Evolutionary conservation across 2,329 filamentous ascomycete species (phyloP).

Genomic region (Penicillium corylophilum): DNA sequence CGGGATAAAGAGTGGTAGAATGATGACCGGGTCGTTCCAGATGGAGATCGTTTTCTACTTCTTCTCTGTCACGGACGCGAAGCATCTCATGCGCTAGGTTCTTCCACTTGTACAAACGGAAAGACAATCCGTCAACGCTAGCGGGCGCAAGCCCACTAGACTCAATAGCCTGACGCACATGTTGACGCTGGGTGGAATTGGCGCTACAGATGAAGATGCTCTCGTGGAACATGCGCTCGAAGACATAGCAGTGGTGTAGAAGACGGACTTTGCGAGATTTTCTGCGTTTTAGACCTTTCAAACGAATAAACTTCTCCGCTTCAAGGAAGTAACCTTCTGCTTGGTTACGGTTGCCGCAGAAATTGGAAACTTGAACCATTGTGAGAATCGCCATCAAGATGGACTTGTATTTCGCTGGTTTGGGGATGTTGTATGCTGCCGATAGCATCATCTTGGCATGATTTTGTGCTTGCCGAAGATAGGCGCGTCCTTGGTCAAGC

Average conservation of each 20-base stretch:
- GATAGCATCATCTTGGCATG: constrained; percentile 36
- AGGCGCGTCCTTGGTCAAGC: constrained; percentile 33
- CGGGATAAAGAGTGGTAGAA: constrained; percentile 44
- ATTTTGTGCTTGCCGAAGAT: constrained; percentile 32
- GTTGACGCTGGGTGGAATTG: constrained; percentile 15
- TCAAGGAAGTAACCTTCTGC: constrained; percentile 43
- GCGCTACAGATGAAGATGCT: constrained; percentile 30
- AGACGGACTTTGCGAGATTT: constrained; percentile 47
- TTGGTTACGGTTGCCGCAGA: constrained; percentile 35
- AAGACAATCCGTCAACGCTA: constrained; percentile 25
- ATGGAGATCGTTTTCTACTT: constrained; percentile 48
- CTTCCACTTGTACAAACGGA: constrained; percentile 30
- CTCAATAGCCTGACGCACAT: constrained; percentile 27
- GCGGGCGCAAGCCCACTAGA: constrained; percentile 27
- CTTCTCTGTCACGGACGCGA: constrained; percentile 35
- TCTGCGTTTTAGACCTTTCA: constrained; percentile 38
- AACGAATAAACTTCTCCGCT: constrained; percentile 46
- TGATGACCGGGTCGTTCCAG: constrained; percentile 43
- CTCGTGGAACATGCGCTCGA: constrained; percentile 48
- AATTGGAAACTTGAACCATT: constrained; percentile 40
- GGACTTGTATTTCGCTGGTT: constrained; percentile 45
- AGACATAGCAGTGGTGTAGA: constrained; percentile 51
- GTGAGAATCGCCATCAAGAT: constrained; percentile 48
- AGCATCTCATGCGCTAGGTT: constrained; percentile 35
- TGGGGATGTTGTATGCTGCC: constrained; percentile 36